phyloP scores from a whole-genome alignment of 129 eudicot genomes.

The Saussurea involucrata region DNA sequence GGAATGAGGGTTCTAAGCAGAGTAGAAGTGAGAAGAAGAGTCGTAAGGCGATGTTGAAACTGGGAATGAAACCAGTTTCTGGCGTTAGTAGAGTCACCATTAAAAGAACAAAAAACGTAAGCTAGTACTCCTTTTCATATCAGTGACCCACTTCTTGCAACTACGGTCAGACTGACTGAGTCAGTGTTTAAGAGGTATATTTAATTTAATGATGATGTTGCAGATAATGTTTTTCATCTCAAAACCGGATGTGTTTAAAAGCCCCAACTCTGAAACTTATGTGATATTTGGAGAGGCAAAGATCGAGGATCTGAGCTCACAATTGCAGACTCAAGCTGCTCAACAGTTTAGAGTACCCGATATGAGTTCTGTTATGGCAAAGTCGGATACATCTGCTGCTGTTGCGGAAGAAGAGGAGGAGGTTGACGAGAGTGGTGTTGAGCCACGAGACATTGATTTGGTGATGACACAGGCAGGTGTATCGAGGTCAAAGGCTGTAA shows the following conservation, averaged over 20 bases:
- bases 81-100: constrained; percentile 89
- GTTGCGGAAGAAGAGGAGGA: constrained; percentile 78
- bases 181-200: not conserved
- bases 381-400: constrained; percentile 41
- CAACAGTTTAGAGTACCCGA: constrained; percentile 81
- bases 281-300: constrained; percentile 89
- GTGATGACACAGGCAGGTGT: constrained; percentile 53
- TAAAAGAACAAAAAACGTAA: constrained; percentile 78
- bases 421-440: constrained; percentile 63
- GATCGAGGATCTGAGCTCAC: constrained; percentile 86
- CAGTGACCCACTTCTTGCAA: not conserved
- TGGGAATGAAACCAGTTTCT: constrained; percentile 70
- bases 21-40: constrained; percentile 93
- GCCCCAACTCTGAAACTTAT: constrained; percentile 86
- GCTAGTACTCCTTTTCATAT: not conserved
- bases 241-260: constrained; percentile 88
- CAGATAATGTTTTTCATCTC: constrained; percentile 83
- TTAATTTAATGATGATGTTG: not conserved
- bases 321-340: constrained; percentile 81
- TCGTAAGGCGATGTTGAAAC: constrained; percentile 87
- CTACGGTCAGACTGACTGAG: not conserved
- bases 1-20: constrained; percentile 54
- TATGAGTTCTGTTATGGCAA: constrained; percentile 54
- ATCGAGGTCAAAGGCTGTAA: constrained; percentile 40
- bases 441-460: constrained; percentile 29